phyloP scores from a whole-genome alignment of 208 protist genomes.

The Tritrichomonas musculus region DNA sequence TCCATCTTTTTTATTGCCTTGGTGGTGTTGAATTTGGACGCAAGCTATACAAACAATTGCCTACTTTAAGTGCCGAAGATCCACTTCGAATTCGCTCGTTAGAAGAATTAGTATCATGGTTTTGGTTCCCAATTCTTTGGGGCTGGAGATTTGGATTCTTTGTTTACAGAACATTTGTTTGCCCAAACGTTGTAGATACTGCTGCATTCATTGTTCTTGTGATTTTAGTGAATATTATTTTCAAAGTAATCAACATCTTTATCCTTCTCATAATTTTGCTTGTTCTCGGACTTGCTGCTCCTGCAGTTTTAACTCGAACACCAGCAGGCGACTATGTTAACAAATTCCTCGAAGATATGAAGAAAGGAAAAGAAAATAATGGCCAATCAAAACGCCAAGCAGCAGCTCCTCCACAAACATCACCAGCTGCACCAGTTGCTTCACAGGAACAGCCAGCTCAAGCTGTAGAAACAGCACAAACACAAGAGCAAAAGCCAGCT shows the following conservation, averaged over 20 bases:
- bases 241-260: not conserved
- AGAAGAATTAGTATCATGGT: not conserved
- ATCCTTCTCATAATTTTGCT: not conserved
- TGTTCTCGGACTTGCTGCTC: not conserved
- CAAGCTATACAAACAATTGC: not conserved
- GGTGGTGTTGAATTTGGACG: not conserved
- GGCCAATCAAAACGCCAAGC: no score
- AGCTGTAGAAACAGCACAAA: no score
- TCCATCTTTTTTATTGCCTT: conserved; percentile 30
- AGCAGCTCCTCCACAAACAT: no score
- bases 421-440: no score
- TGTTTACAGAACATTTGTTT: conserved; percentile 9
- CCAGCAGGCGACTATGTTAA: not conserved
- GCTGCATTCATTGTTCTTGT: not conserved
- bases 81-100: not conserved
- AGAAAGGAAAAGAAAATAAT: not conserved
- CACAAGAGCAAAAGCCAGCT: no score
- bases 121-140: not conserved
- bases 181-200: conserved; percentile 14
- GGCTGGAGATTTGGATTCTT: not conserved
- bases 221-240: not conserved
- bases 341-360: not conserved
- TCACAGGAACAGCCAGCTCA: no score
- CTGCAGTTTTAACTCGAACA: not conserved
- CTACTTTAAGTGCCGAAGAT: not conserved